Evolutionary conservation across 2,329 filamentous ascomycete species (phyloP), one percentile per base, ranked within the genome.

Genomic region (Thermothelomyces thermophilus): DNA sequence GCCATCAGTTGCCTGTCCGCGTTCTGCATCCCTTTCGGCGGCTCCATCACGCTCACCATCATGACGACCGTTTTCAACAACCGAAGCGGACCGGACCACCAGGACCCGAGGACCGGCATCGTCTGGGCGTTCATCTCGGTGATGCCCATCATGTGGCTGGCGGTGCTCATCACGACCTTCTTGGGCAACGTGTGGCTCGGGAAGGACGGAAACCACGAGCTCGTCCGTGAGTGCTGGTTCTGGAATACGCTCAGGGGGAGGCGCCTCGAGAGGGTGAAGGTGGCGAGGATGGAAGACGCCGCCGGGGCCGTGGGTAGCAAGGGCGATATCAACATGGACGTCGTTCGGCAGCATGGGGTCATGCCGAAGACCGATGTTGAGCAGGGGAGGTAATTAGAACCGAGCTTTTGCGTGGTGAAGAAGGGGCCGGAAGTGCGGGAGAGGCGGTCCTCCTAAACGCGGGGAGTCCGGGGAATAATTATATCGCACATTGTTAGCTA

Each of bases 1-100:
- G 70, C 75, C 0, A 77, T 84, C 3, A 74, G 83, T 49, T 79
- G 76, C 0, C 62, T 86, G 9, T 73, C 83, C 63, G 70, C 74
- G 0, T 78, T 86, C 46, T 73, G 80, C 2, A 51, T 77, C 14
- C 79, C 80, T 0, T 76, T 87, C 20, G 83, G 84, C 3, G 82
- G 83, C 11, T 84, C 82, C 0, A 64, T 86, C 2, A 77, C 76
- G 0, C 69, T 86, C 40, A 83, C 82, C 0, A 73, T 86, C 58
- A 86, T 86, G 83, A 75, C 80, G 13, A 74, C 77, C 8, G 81
- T 86, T 1, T 86, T 86, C 63, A 84, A 84, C 60, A 86, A 86
- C 54, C 67, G 47, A 36, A 54, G 52, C 50, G 59, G 49, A n/a
- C n/a, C 14, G n/a, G 17, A 51, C 28, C 49, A 55, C 22, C 31